Percentiles rank a stretch among this genome's conserved stretches.
Conservation (phyloP, 345 rosid species). For the Populus davidiana region DNA sequence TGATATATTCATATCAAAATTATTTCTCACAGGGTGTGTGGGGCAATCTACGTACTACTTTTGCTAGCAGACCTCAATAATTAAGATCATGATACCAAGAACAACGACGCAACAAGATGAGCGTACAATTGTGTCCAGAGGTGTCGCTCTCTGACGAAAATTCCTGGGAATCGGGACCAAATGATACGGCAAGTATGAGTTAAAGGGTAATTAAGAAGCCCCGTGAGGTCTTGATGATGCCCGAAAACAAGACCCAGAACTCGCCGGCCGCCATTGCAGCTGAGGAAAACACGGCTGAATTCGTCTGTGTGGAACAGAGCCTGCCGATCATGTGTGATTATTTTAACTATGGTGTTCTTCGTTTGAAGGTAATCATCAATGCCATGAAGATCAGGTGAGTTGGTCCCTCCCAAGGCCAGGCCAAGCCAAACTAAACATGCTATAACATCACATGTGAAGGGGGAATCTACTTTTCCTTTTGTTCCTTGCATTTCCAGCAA, state of each 20-base stretch:
- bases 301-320: not conserved
- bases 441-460: conserved; percentile 40
- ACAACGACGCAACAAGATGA: not conserved
- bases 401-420: conserved; percentile 1
- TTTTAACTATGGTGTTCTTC: not conserved
- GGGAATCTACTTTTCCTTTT: conserved; percentile 39
- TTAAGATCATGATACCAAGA: not conserved
- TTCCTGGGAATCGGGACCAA: not conserved
- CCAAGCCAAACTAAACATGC: conserved; percentile 33
- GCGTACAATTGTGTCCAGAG: not conserved
- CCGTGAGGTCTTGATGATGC: not conserved
- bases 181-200: not conserved
- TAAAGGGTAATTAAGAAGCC: not conserved
- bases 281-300: not conserved
- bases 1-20: too few species aligned
- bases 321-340: not conserved
- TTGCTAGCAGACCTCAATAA: too few species aligned
- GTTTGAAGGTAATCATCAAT: not conserved
- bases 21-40: too few species aligned
- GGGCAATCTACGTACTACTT: too few species aligned
- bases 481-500: conserved; percentile 38
- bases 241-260: not conserved
- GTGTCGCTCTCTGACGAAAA: conserved; percentile 11
- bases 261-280: conserved; percentile 6
- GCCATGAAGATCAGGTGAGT: not conserved